These are phyloP conservation scores for Medicago truncatula DNA, from an alignment of 306 rosid species.

Conservation along the genomic window DNA sequence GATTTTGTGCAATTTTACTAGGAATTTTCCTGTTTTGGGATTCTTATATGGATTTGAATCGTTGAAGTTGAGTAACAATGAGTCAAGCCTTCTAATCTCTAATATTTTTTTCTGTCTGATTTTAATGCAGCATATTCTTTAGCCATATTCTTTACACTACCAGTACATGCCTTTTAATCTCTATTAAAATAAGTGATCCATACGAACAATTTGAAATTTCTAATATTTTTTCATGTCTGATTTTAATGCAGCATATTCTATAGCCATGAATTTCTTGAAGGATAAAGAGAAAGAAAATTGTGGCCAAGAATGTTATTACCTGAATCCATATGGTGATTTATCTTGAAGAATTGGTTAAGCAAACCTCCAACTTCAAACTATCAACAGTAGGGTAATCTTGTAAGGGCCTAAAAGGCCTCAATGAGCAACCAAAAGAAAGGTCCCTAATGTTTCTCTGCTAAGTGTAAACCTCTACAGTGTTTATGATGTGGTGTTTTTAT, in stretches of 20 bases:
- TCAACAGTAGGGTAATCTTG: slow-evolving; percentile 2
- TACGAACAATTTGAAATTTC: no score
- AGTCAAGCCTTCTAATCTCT: no score
- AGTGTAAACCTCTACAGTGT: slow-evolving; percentile 41
- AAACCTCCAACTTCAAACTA: slow-evolving; percentile 17
- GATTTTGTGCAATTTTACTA: no score
- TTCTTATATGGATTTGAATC: no score
- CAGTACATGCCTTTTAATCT: no score
- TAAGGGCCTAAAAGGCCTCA: slow-evolving; percentile 19
- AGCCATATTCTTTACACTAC: no score
- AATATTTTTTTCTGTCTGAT: no score
- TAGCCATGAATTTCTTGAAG: not conserved
- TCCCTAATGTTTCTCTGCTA: not conserved
- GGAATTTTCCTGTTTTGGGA: no score
- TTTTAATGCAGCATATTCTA: slow-evolving; percentile 1
- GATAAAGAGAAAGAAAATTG: not conserved
- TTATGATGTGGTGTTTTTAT: slow-evolving; percentile 35
- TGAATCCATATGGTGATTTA: slow-evolving; percentile 40
- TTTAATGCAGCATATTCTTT: no score
- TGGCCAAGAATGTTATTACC: slow-evolving; percentile 35
- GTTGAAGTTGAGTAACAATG: no score
- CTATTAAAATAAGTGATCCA: no score
- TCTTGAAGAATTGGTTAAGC: slow-evolving; percentile 16
- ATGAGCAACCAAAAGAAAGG: slow-evolving; percentile 33
- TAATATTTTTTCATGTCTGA: not conserved